These are phyloP conservation scores for Penicillium steckii DNA, from an alignment of 495 filamentous ascomycete species.

Conservation along the genomic window DNA sequence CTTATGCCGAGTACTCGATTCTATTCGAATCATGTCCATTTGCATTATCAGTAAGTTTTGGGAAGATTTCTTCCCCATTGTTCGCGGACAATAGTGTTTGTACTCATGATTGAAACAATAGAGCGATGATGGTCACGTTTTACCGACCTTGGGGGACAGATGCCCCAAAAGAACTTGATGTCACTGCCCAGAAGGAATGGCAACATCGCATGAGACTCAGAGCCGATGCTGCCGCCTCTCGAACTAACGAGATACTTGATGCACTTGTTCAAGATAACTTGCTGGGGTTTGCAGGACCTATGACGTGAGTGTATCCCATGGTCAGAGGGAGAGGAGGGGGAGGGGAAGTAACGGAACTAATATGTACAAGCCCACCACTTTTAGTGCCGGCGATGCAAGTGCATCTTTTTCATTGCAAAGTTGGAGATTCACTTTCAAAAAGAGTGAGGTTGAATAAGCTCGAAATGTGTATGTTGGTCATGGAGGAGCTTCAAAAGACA, in stretches of 20 bases:
- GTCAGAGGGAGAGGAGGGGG: neutral
- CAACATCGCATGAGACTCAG: slow-evolving; percentile 16
- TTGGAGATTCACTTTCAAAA: slow-evolving; percentile 24
- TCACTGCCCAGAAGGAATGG: slow-evolving; percentile 13
- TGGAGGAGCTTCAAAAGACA: slow-evolving; percentile 37
- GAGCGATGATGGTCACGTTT: slow-evolving; percentile 29
- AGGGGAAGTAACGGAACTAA: neutral
- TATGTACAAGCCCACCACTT: slow-evolving; percentile 29
- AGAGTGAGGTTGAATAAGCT: slow-evolving; percentile 39
- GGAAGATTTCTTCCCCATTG: neutral
- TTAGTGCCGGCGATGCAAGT: slow-evolving; percentile 43
- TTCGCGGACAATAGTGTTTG: neutral
- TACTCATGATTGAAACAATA: slow-evolving; percentile 4
- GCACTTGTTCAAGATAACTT: slow-evolving; percentile 28
- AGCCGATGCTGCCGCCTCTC: slow-evolving; percentile 30
- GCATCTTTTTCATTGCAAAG: slow-evolving; percentile 38
- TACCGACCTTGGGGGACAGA: slow-evolving; percentile 28
- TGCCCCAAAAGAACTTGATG: slow-evolving; percentile 8
- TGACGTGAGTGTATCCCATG: slow-evolving; percentile 27
- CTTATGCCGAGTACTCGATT: slow-evolving; percentile 19
- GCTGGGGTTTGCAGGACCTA: slow-evolving; percentile 28
- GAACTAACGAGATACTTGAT: slow-evolving; percentile 34
- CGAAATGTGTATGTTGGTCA: slow-evolving; percentile 40
- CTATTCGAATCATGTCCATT: slow-evolving; percentile 28
- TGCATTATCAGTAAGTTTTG: slow-evolving; percentile 34